Evolutionary conservation across 352 stramenopile genomes (phyloP).

Genomic region (Pythium coloratum): DNA sequence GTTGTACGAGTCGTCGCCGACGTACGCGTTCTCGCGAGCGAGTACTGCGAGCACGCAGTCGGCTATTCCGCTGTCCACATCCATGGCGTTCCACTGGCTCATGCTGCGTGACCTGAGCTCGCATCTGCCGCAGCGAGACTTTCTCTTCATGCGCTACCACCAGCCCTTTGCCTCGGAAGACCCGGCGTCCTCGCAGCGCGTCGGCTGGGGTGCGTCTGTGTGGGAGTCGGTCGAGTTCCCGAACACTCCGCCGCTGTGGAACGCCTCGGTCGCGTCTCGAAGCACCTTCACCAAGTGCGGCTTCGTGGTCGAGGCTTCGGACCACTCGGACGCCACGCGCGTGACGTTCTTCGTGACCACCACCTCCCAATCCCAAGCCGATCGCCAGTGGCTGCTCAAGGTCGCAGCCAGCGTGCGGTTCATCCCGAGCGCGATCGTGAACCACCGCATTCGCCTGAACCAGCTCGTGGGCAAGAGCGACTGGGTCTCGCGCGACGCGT

Average conservation of each 20-base stretch:
- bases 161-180: constrained; percentile 50
- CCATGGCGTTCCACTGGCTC: constrained; percentile 66
- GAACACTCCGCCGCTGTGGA: constrained; percentile 50
- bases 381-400: constrained; percentile 54
- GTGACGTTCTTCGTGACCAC: constrained; percentile 74
- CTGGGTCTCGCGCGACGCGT: constrained; percentile 59
- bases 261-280: constrained; percentile 46
- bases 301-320: constrained; percentile 74
- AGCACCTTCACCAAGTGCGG: constrained; percentile 57
- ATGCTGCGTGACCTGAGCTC: constrained; percentile 59
- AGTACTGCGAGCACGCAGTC: constrained; percentile 6
- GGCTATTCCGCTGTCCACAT: constrained; percentile 24
- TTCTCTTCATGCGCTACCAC: constrained; percentile 82
- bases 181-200: constrained; percentile 30
- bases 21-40: not conserved
- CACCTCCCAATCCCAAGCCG: not conserved
- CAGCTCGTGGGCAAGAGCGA: constrained; percentile 55
- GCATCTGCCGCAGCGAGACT: constrained; percentile 64
- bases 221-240: constrained; percentile 69
- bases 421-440: constrained; percentile 69
- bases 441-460: constrained; percentile 67
- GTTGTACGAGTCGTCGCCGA: constrained; percentile 13
- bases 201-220: constrained; percentile 58
- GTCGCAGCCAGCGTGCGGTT: constrained; percentile 52
- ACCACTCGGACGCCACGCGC: constrained; percentile 59